Conservation (phyloP, 2,329 filamentous ascomycete genomes). For the Proliferodiscus dingleyae region DNA sequence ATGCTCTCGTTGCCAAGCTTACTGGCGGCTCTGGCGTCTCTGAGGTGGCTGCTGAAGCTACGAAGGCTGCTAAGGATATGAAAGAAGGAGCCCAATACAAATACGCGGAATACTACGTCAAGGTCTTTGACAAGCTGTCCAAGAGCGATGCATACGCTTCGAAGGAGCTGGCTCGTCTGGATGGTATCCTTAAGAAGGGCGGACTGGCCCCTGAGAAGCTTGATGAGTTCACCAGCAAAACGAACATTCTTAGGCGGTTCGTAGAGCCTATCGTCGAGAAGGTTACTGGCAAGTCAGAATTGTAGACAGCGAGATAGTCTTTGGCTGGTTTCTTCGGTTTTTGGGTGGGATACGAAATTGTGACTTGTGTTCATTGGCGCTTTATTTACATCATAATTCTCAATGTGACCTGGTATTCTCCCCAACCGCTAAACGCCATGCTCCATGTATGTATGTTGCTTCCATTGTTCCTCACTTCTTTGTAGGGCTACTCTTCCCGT, state of each 20-base stretch:
- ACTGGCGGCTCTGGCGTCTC: slow-evolving; percentile 53
- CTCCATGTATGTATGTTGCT: not conserved
- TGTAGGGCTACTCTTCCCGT: slow-evolving; percentile 25
- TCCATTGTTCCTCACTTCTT: slow-evolving; percentile 12
- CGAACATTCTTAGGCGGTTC: slow-evolving; percentile 83
- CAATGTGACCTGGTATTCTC: not conserved
- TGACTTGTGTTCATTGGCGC: not conserved
- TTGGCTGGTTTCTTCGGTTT: slow-evolving; percentile 1
- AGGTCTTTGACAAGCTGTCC: slow-evolving; percentile 79
- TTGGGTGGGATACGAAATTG: not conserved
- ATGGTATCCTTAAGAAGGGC: slow-evolving; percentile 79
- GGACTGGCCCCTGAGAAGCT: slow-evolving; percentile 79
- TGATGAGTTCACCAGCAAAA: slow-evolving; percentile 80
- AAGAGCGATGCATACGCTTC: slow-evolving; percentile 72
- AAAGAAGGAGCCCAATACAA: slow-evolving; percentile 61
- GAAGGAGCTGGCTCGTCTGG: slow-evolving; percentile 80
- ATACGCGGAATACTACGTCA: slow-evolving; percentile 91
- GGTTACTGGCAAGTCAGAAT: slow-evolving; percentile 55
- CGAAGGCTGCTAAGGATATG: slow-evolving; percentile 62
- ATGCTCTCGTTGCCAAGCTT: slow-evolving; percentile 71
- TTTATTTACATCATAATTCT: not conserved
- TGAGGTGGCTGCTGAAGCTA: slow-evolving; percentile 64
- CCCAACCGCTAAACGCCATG: not conserved
- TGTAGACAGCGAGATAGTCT: slow-evolving; percentile 29
- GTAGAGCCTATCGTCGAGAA: slow-evolving; percentile 64